Conservation (phyloP, 2,329 filamentous ascomycete genomes). For the Pestalotiopsis sp. region DNA sequence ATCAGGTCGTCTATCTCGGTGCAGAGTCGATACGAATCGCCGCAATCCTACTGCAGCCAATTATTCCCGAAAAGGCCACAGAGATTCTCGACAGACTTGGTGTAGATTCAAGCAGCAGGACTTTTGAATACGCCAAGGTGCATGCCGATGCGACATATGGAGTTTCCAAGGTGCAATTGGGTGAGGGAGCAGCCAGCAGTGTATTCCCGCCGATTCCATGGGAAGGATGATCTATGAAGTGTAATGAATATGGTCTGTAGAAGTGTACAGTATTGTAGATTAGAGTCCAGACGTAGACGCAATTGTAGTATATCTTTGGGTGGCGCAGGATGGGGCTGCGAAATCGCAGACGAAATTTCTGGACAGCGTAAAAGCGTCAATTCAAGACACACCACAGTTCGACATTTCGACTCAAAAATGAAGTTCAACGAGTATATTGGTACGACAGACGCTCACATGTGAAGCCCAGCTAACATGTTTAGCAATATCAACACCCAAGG, state of each 20-base stretch:
- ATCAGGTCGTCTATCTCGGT: conserved; percentile 66
- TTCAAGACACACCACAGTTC: neutral
- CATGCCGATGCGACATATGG: conserved; percentile 75
- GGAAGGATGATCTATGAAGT: conserved; percentile 33
- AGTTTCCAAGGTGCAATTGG: conserved; percentile 30
- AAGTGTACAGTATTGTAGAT: neutral
- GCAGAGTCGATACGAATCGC: conserved; percentile 78
- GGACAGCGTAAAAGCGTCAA: neutral
- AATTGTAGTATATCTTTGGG: neutral
- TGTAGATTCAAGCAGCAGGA: conserved; percentile 65
- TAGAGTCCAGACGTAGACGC: neutral
- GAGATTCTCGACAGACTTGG: conserved; percentile 77
- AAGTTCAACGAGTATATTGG: conserved; percentile 43
- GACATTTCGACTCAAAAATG: neutral
- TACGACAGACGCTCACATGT: conserved; percentile 19
- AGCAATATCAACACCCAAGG: conserved; percentile 69
- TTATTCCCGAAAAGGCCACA: conserved; percentile 80
- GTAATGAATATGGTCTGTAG: neutral
- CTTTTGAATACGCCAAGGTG: conserved; percentile 62
- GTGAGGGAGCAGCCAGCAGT: conserved; percentile 40
- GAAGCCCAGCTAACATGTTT: neutral
- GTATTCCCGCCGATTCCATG: conserved; percentile 56
- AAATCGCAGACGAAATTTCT: conserved; percentile 4
- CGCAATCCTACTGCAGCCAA: conserved; percentile 86
- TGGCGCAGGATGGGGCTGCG: neutral